Base-by-base conservation (phyloP, 2,329 filamentous ascomycete genomes). In the Aspergillus arachidicola region DNA sequence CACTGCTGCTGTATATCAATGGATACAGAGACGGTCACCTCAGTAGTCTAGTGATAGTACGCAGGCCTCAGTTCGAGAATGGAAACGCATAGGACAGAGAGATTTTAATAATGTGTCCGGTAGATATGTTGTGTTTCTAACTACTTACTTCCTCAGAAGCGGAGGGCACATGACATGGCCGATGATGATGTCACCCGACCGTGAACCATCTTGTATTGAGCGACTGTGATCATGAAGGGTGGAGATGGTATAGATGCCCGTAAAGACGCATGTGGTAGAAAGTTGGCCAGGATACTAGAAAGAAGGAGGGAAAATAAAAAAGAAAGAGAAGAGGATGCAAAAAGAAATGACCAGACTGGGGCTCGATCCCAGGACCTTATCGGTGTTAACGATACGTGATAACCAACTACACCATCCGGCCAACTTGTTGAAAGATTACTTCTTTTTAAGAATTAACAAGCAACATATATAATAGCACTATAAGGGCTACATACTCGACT, bases 121-220 rank as follows among this genome's bases (percentile, higher is more conserved):
- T 19, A 23, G 21, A 38, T 55, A 23, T 26, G 16, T 6, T 51
- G 28, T 51, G 19, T 32, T 19, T 3, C n/a, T 12, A 6, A 19
- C 28, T 34, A 30, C n/a, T 4, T 10, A n/a, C 28, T 38, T 21
- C 32, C 21, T 41, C 34, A 11, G 32, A 32, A 16, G 56, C 53
- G 57, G 23, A 58, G 38, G 38, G 60, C 51, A 63, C 51, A 55
- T 55, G 51, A 55, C 11, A 38, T 46, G 38, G 58, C 57, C n/a
- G 66, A 51, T 59, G 64, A 72, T 73, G 70, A 73, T 72, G 70
- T 73, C 71, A 73, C 69, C 58, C 59, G 69, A 67, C 57, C 50
- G 43, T 34, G n/a, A 51, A 19, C 23, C 46, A 30, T 11, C 32
- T 34, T 34, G 32, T 34, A 34, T 11, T 11, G 32, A 11, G 11